phyloP scores from a whole-genome alignment of 2,329 filamentous ascomycete genomes.

The Fusarium zealandicum region DNA sequence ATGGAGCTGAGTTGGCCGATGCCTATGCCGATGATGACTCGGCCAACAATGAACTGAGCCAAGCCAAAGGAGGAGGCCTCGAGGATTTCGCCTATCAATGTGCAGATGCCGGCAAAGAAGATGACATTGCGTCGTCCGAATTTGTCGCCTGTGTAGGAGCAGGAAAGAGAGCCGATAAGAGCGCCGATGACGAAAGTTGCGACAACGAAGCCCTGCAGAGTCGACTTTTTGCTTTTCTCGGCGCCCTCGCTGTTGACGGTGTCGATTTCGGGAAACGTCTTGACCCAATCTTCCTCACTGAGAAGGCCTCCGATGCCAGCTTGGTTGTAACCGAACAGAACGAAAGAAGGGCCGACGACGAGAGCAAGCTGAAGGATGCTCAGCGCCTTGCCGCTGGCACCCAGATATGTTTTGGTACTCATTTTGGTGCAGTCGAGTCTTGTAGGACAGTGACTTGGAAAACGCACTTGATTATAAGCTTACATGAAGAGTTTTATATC shows the following conservation, averaged over 20 bases:
- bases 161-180: constrained; percentile 57
- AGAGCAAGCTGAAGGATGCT: constrained; percentile 50
- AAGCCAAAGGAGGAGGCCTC: constrained; percentile 58
- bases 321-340: constrained; percentile 66
- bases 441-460: neutral
- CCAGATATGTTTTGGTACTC: constrained; percentile 41
- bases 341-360: constrained; percentile 53
- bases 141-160: constrained; percentile 60
- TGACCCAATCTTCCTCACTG: constrained; percentile 65
- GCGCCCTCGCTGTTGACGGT: constrained; percentile 58
- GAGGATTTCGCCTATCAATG: constrained; percentile 60
- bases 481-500: neutral
- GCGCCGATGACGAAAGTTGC: constrained; percentile 65
- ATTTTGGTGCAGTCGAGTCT: constrained; percentile 5
- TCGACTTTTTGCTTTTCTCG: constrained; percentile 52
- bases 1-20: constrained; percentile 62
- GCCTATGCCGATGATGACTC: constrained; percentile 61
- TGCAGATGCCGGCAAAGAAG: constrained; percentile 59
- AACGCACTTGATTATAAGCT: no score
- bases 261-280: constrained; percentile 56
- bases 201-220: constrained; percentile 54
- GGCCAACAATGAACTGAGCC: constrained; percentile 49
- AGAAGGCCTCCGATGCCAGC: constrained; percentile 75
- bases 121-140: constrained; percentile 65
- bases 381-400: constrained; percentile 48